A percentile compares a stretch with the other conserved stretches of the same genome.
phyloP scores from a whole-genome alignment of 306 rosid species.

The Sophora flavescens region DNA sequence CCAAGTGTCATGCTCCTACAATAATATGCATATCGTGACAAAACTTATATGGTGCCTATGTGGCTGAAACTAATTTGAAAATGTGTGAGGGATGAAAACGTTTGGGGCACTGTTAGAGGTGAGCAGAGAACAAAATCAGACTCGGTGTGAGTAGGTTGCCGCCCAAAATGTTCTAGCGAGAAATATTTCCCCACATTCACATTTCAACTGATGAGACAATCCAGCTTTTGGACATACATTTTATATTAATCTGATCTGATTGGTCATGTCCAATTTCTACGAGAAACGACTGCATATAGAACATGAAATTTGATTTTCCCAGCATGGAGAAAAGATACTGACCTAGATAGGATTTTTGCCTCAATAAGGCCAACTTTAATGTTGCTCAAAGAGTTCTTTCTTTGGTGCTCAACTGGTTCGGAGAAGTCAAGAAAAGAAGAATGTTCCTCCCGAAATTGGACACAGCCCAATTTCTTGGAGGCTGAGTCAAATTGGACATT shows the following conservation, averaged over 20 bases:
- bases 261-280: not conserved
- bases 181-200: constrained; percentile 25
- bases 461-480: too few species aligned
- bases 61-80: not conserved
- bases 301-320: not conserved
- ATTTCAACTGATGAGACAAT: constrained; percentile 8
- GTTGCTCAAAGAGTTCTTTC: too few species aligned
- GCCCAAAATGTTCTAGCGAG: not conserved
- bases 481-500: too few species aligned
- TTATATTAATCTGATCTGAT: not conserved
- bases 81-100: not conserved
- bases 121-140: constrained; percentile 13
- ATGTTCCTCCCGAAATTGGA: too few species aligned
- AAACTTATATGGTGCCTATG: not conserved
- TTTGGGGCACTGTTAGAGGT: constrained; percentile 7
- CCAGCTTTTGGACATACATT: not conserved
- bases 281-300: not conserved
- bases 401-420: too few species aligned
- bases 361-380: too few species aligned
- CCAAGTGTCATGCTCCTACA: not conserved
- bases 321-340: constrained; percentile 18
- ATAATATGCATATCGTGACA: constrained; percentile 1
- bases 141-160: constrained; percentile 12
- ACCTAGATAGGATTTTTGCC: too few species aligned
- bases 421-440: too few species aligned